Base-by-base conservation (phyloP, 306 rosid genomes). In the Astragalus glycyphyllos region DNA sequence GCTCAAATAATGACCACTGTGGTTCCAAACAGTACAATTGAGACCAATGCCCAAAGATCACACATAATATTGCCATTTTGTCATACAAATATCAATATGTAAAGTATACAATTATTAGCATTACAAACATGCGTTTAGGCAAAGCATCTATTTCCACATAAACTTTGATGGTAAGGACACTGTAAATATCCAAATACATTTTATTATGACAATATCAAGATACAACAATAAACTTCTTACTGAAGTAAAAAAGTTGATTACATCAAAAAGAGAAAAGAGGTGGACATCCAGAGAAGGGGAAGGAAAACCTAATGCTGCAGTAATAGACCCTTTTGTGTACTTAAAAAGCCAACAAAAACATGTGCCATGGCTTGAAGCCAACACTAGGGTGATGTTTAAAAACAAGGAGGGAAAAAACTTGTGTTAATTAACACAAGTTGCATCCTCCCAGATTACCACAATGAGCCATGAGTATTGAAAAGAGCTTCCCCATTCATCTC, bases 381-480 rank as follows among this genome's bases (percentile, higher is more conserved):
- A 77, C 89, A 74, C 79, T 17, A 51, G 78, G 83, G 82, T 84
- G 75, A 57, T 70, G 80, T 41, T 15, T 74, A 69, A 84, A 69
- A 82, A 47, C 15, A 23, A 81, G 81, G 75, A 75, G 85, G 82
- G 44, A 82, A 91, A 90, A 91, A 89, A 49, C 86, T 65, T 58
- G 74, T 49, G 82, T 55, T 20, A 20, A 20, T 20, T 0, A 20
- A 20, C 23, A 20, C 23, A 20, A 20, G 23, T 26, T 26, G 31
- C 31, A 26, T 26, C 31, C 31, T 26, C 89, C 84, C 64, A 4
- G 67, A 60, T 42, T 29, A 76, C 58, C 8, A 72, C 69, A 23
- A 50, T 13, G 75, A 80, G 89, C 81, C 68, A 74, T 45, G 72
- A 79, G 71, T 60, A 75, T 2, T 59, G 37, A 72, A 76, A 56